Evolutionary conservation across 2,329 filamentous ascomycete genomes (phyloP).

Genomic region (Alternaria metachromatica): DNA sequence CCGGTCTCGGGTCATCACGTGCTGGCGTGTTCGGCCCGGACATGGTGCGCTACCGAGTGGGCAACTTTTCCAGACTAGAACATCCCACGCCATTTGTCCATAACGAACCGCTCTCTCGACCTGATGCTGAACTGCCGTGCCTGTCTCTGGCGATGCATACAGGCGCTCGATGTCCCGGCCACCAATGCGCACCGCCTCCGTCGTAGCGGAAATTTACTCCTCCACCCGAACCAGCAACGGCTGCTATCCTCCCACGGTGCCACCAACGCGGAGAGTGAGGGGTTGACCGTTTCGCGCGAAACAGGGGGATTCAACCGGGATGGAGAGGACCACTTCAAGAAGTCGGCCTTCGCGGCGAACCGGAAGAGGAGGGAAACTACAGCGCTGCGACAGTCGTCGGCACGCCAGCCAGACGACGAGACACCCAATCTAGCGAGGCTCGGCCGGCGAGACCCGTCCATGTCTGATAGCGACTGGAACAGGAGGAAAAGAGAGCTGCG

Average conservation of each 20-base stretch:
- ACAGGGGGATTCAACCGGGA: slow-evolving; percentile 15
- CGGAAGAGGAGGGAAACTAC: slow-evolving; percentile 32
- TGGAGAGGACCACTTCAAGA: slow-evolving; percentile 33
- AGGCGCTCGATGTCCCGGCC: slow-evolving; percentile 47
- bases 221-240: slow-evolving; percentile 26
- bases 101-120: slow-evolving; percentile 15
- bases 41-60: slow-evolving; percentile 10
- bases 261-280: slow-evolving; percentile 10
- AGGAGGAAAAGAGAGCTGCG: slow-evolving; percentile 63
- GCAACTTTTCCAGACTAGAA: slow-evolving; percentile 24
- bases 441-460: slow-evolving; percentile 32
- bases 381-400: slow-evolving; percentile 21
- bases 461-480: slow-evolving; percentile 39
- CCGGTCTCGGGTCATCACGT: slow-evolving; percentile 21
- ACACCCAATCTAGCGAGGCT: slow-evolving; percentile 30
- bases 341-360: slow-evolving; percentile 32
- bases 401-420: not conserved
- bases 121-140: slow-evolving; percentile 55
- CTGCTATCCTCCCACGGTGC: slow-evolving; percentile 18
- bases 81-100: slow-evolving; percentile 11
- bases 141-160: slow-evolving; percentile 53
- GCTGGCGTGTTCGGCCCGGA: slow-evolving; percentile 15
- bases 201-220: slow-evolving; percentile 25
- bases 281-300: slow-evolving; percentile 7
- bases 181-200: slow-evolving; percentile 27